These are phyloP conservation scores for Penicillium argentinense DNA, from an alignment of 495 filamentous ascomycete species.

Conservation along the genomic window DNA sequence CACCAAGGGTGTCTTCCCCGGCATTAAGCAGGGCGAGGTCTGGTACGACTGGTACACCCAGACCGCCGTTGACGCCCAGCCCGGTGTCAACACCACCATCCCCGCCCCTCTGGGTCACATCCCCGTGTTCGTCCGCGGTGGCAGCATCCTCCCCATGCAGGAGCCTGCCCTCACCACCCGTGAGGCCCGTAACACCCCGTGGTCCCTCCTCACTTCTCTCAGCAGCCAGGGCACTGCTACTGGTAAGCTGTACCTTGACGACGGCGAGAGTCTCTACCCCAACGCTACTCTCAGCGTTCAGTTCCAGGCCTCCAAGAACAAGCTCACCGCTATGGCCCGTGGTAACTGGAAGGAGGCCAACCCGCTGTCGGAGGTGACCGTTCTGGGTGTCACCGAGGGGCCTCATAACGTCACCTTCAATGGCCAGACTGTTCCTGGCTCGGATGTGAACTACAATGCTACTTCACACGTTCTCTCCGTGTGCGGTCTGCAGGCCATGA, in stretches of 20 bases:
- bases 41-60: conserved; percentile 88
- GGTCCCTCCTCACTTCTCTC: conserved; percentile 67
- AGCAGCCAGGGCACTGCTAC: conserved; percentile 54
- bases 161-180: conserved; percentile 68
- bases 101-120: conserved; percentile 76
- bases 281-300: conserved; percentile 56
- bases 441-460: conserved; percentile 49
- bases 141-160: conserved; percentile 67
- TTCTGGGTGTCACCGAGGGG: conserved; percentile 57
- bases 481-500: conserved; percentile 49
- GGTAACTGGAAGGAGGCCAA: conserved; percentile 63
- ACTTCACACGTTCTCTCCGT: conserved; percentile 49
- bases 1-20: conserved; percentile 78
- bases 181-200: conserved; percentile 64
- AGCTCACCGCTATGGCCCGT: conserved; percentile 44
- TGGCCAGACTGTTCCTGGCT: conserved; percentile 36
- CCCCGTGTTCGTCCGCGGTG: conserved; percentile 72
- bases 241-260: conserved; percentile 77
- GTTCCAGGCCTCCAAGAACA: conserved; percentile 50
- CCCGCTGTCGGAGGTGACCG: conserved; percentile 62
- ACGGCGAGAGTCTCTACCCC: conserved; percentile 71
- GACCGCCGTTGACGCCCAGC: conserved; percentile 47
- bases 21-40: conserved; percentile 56
- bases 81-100: conserved; percentile 70
- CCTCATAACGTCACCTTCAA: conserved; percentile 53